These are phyloP conservation scores for Tuctoria greenei DNA, from an alignment of 176 grass and related monocot species.

Conservation along the genomic window DNA sequence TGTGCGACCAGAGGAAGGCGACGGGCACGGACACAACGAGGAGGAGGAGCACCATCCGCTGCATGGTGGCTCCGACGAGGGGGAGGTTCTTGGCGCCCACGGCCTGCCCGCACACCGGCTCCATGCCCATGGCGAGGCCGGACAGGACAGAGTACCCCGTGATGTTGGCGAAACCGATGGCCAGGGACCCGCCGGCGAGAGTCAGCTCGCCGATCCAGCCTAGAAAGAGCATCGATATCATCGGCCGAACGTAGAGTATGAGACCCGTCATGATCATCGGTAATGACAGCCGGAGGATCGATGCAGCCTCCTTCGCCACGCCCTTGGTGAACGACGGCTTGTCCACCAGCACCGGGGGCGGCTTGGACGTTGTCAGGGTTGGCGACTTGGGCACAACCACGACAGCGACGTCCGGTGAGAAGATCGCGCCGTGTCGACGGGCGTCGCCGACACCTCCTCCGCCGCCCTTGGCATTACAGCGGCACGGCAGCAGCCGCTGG, in stretches of 20 bases:
- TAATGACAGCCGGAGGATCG: slow-evolving; percentile 47
- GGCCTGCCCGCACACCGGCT: slow-evolving; percentile 94
- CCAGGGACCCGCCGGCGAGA: slow-evolving; percentile 85
- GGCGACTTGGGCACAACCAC: not conserved
- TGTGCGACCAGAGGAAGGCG: slow-evolving; percentile 70
- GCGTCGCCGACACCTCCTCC: not conserved
- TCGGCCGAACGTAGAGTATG: slow-evolving; percentile 76
- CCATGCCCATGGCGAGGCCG: slow-evolving; percentile 91
- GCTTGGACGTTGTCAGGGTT: not conserved
- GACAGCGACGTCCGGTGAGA: slow-evolving; percentile 5
- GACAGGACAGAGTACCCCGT: slow-evolving; percentile 89
- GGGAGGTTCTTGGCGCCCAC: slow-evolving; percentile 61
- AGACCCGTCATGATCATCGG: slow-evolving; percentile 91
- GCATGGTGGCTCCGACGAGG: slow-evolving; percentile 73
- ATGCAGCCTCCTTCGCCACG: slow-evolving; percentile 15
- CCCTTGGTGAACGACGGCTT: slow-evolving; percentile 30
- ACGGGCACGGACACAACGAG: slow-evolving; percentile 61
- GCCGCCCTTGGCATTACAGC: slow-evolving; percentile 33
- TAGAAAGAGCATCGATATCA: slow-evolving; percentile 98
- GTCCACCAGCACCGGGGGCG: slow-evolving; percentile 20
- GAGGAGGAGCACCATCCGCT: slow-evolving; percentile 74
- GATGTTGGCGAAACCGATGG: slow-evolving; percentile 96
- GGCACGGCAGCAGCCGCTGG: slow-evolving; percentile 10
- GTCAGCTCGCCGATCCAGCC: slow-evolving; percentile 74
- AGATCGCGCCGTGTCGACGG: not conserved